Evolutionary conservation across 2,329 filamentous ascomycete species (phyloP), one percentile per base, ranked within the genome.

Genomic region (Fusarium drepaniforme): DNA sequence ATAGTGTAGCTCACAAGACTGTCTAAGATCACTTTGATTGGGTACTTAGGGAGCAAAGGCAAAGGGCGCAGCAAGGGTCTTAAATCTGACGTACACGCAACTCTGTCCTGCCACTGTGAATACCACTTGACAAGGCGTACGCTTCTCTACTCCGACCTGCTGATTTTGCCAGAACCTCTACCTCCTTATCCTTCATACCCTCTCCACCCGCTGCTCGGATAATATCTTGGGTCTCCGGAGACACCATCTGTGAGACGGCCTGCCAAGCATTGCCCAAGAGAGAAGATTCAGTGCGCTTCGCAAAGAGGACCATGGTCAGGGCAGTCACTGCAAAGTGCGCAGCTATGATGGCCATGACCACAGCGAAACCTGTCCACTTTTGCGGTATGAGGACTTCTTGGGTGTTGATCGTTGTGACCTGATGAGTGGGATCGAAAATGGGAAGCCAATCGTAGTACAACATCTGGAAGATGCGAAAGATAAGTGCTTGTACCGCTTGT

Each of bases 391-490:
- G 1, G 3, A 62, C 46, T 0, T 66, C 49, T 2, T 38, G 58
- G 3, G 38, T 46, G 1, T 68, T 33, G 3, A 59, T 56, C 0
- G 66, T 40, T 0, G 53, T 62, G 2, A 42, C 13, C 0, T 44
- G 35, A 0, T 62, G n/a, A 0, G 62, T 8, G 8, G 58, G 2
- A 51, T 71, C 16, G 28, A 75, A 6, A 51, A 61, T 0, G 44
- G 51, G 64, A 1, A 66, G 33, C 1, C 46, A 61, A 0, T 75
- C 64, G 16, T 75, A 25, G 13, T 62, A 75, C 0, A 73, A 58
- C 73, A 75, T 75, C 12, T 75, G 70, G 16, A 60, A 62, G 23
- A 75, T 51, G 0, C 70, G 64, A 8, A 51, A 59, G 8, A 60
- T 38, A 0, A 75, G 12, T 0, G 58, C 59, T 7, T 75, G 42